Evolutionary conservation across 768 basidiomycete species (phyloP), one percentile per base, ranked within the genome.

Genomic region (Auricularia cornea): DNA sequence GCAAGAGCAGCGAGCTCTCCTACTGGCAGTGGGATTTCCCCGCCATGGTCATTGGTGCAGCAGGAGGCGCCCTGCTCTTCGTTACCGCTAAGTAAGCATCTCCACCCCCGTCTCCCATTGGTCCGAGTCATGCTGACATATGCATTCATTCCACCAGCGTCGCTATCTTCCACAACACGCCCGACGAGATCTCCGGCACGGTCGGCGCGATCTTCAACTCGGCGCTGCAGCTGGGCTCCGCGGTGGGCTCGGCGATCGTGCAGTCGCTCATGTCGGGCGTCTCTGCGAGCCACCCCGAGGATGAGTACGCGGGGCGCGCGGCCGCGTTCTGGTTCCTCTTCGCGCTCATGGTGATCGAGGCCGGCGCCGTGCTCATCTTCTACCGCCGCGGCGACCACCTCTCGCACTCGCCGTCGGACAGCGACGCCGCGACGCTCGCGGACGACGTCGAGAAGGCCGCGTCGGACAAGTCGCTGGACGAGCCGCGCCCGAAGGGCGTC

Each of bases 121-220:
- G 10, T 41, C 32, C 11, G 59, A 59, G 23, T 26, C 3, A 11
- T 12, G 32, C 26, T 26, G 32, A 59, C n/a, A 30, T 1, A 23
- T 29, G 28, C 38, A 48, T 2, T 48, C 51, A 28, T 12, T 16
- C 48, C 26, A 23, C 3, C 60, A 84, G 80, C 66, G 80, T 84
- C 56, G 81, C 81, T 16, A 76, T 84, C 44, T 78, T 85, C 71
- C 77, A 75, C 63, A 76, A 76, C 40, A 78, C 77, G 3, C 83
- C 83, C 4, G 63, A 79, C 8, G 73, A 75, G n/a, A 78, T 81
- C 68, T 76, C 82, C 3, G 84, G 84, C 44, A 81, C 79, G 3
- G 77, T 83, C 18, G 81, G 81, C 23, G 84, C 84, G 18, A 79
- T 85, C 44, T 83, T 83, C 74, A 83, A 82, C 63, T 76, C 78